Percentiles rank a stretch among this genome's conserved stretches.
These are phyloP conservation scores for Amanita fuliginea DNA, from an alignment of 768 basidiomycete species.

Conservation along the genomic window DNA sequence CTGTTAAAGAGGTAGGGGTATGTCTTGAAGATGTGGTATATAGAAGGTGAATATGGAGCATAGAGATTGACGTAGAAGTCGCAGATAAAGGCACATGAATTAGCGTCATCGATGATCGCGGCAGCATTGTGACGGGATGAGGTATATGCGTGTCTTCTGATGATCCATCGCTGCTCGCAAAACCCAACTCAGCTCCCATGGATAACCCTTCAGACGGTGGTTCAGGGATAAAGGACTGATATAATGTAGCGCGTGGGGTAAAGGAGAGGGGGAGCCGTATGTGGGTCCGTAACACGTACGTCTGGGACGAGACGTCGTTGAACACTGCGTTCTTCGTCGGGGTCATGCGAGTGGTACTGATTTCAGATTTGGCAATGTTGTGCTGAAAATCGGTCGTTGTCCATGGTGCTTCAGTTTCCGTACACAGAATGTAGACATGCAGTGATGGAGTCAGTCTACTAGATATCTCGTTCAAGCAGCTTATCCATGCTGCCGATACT, in stretches of 20 bases:
- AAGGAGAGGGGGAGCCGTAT: constrained; percentile 29
- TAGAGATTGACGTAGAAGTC: constrained; percentile 31
- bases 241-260: constrained; percentile 23
- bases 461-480: constrained; percentile 31
- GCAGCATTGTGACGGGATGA: constrained; percentile 35
- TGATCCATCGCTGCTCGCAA: background rate
- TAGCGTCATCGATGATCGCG: constrained; percentile 46
- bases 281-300: constrained; percentile 38
- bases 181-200: background rate
- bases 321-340: constrained; percentile 17
- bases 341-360: constrained; percentile 15
- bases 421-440: constrained; percentile 51
- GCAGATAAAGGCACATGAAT: constrained; percentile 39
- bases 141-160: constrained; percentile 2
- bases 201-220: constrained; percentile 10
- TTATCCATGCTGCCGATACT: constrained; percentile 49
- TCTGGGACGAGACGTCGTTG: constrained; percentile 36
- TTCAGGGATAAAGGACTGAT: constrained; percentile 24
- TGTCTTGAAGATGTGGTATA: constrained; percentile 32
- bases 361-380: constrained; percentile 9
- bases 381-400: constrained; percentile 31
- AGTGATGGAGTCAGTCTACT: constrained; percentile 31
- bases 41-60: constrained; percentile 55
- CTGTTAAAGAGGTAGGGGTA: constrained; percentile 13
- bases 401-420: constrained; percentile 51